These are phyloP conservation scores for Amphirosellinia nigrospora DNA, from an alignment of 495 filamentous ascomycete genomes.

Conservation along the genomic window DNA sequence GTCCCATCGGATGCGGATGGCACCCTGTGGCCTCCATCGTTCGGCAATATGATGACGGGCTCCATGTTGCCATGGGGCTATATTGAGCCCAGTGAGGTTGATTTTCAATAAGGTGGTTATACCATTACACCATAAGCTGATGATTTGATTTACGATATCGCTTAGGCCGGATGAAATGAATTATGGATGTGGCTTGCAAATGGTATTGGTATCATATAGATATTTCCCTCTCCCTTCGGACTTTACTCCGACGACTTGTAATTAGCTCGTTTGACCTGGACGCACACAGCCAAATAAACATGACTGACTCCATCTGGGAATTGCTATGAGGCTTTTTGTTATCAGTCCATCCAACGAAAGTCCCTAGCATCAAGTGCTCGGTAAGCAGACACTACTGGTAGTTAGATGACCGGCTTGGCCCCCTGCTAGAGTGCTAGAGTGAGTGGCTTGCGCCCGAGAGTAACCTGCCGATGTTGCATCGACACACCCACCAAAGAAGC, in stretches of 20 bases:
- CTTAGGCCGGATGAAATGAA: background rate
- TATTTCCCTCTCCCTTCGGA: too few relatives aligned
- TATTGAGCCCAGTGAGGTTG: background rate
- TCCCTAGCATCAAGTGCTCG: background rate
- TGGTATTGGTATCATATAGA: background rate
- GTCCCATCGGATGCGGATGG: conserved; percentile 4
- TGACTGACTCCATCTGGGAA: background rate
- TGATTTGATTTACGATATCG: background rate
- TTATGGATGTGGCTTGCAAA: background rate
- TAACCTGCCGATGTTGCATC: conserved; percentile 17
- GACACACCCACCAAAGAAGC: conserved; percentile 10
- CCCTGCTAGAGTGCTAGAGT: background rate
- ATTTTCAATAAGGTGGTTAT: background rate
- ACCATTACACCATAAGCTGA: background rate
- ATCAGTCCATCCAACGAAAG: background rate
- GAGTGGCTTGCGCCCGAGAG: conserved; percentile 19
- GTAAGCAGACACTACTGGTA: background rate
- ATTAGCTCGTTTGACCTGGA: background rate
- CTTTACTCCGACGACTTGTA: too few relatives aligned
- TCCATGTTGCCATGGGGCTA: conserved; percentile 15
- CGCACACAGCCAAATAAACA: too few relatives aligned
- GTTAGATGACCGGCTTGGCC: background rate
- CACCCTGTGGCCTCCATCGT: conserved; percentile 7
- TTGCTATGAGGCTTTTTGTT: background rate
- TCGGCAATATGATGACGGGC: conserved; percentile 18